Conservation (phyloP, 2,329 filamentous ascomycete species). For the Cucurbitaria berberidis region DNA sequence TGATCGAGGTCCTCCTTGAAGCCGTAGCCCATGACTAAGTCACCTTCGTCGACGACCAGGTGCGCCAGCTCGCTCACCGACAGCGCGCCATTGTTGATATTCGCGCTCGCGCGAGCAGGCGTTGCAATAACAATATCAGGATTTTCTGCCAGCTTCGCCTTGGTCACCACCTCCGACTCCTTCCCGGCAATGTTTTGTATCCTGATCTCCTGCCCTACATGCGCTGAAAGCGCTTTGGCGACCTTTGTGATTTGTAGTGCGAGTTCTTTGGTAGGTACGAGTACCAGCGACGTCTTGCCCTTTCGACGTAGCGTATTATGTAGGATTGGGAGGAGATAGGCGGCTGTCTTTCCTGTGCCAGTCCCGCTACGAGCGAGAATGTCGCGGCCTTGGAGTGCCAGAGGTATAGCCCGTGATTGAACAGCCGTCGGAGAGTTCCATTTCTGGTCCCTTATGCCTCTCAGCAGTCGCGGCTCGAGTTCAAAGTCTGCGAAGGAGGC, state of each 20-base stretch:
- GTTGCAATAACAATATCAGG: constrained; percentile 93
- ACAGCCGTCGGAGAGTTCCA: constrained; percentile 88
- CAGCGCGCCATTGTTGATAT: constrained; percentile 75
- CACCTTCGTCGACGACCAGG: constrained; percentile 91
- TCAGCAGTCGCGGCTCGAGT: constrained; percentile 83
- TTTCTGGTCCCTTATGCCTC: constrained; percentile 82
- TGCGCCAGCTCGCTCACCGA: constrained; percentile 74
- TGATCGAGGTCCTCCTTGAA: constrained; percentile 89
- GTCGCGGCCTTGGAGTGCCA: constrained; percentile 86
- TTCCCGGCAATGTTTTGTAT: constrained; percentile 89
- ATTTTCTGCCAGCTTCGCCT: constrained; percentile 80
- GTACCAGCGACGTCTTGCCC: constrained; percentile 77
- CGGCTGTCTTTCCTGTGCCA: constrained; percentile 96
- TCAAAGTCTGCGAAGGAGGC: constrained; percentile 75
- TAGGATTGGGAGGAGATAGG: constrained; percentile 88
- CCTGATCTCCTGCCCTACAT: constrained; percentile 83
- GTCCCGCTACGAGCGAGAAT: constrained; percentile 92
- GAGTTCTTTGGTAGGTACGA: constrained; percentile 93
- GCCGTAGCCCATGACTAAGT: constrained; percentile 90
- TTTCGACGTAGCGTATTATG: constrained; percentile 84
- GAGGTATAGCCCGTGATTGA: constrained; percentile 84
- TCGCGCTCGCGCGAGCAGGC: constrained; percentile 79
- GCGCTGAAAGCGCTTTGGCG: constrained; percentile 76
- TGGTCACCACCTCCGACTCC: constrained; percentile 85
- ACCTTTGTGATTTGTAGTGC: constrained; percentile 87